These are phyloP conservation scores for Carallia pectinifolia DNA, from an alignment of 345 rosid genomes.

Conservation along the genomic window DNA sequence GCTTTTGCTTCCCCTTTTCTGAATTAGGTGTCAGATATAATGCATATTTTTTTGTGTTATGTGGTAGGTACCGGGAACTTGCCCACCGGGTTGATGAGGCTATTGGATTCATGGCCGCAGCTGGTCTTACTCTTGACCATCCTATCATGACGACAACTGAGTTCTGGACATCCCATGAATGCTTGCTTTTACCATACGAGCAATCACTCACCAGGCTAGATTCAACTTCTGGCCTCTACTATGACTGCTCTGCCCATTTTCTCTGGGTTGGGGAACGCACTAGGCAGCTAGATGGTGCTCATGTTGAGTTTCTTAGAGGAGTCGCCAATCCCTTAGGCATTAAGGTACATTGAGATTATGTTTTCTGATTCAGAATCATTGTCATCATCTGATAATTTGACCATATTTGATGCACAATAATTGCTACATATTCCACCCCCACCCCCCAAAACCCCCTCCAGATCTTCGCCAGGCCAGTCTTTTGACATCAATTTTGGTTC, in stretches of 20 bases:
- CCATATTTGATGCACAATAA: not conserved
- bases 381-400: not conserved
- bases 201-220: conserved; percentile 32
- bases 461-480: too few species aligned
- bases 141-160: conserved; percentile 31
- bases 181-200: conserved; percentile 35
- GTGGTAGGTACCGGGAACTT: conserved; percentile 30
- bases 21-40: not conserved
- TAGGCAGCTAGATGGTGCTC: conserved; percentile 35
- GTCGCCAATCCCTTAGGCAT: conserved; percentile 35
- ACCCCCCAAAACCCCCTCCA: too few species aligned
- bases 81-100: conserved; percentile 33
- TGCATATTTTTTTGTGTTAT: not conserved
- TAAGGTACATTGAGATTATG: conserved; percentile 12
- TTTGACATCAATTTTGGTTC: too few species aligned
- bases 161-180: conserved; percentile 35
- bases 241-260: conserved; percentile 36
- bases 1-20: conserved; percentile 1
- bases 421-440: not conserved
- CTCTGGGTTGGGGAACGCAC: conserved; percentile 33
- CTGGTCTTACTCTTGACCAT: conserved; percentile 34
- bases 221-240: conserved; percentile 33
- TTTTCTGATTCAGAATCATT: not conserved
- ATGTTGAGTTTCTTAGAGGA: conserved; percentile 28
- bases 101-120: conserved; percentile 32